phyloP scores from a whole-genome alignment of 1,139 yeast genomes.

The Candida tunisiensis region DNA sequence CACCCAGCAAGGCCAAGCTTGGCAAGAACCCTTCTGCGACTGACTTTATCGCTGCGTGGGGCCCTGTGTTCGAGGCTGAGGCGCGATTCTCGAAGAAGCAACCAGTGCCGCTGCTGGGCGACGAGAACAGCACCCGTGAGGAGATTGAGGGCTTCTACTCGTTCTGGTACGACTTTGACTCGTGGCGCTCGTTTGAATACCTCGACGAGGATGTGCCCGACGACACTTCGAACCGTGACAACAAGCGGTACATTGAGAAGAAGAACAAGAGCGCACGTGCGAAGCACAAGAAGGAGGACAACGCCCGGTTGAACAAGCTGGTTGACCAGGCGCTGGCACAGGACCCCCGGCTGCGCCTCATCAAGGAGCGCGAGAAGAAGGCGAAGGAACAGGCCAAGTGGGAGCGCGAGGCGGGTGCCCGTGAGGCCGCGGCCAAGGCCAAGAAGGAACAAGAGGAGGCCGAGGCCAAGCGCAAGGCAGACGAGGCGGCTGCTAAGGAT shows the following conservation, averaged over 20 bases:
- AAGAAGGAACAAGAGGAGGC: constrained; percentile 71
- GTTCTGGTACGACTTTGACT: constrained; percentile 91
- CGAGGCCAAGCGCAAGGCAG: constrained; percentile 71
- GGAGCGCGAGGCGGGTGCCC: constrained; percentile 96
- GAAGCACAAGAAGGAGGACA: constrained; percentile 96
- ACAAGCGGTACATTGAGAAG: constrained; percentile 96
- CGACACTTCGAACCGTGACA: constrained; percentile 97
- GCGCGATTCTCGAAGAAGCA: constrained; percentile 80
- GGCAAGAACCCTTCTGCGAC: constrained; percentile 27
- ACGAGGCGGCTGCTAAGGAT: constrained; percentile 36
- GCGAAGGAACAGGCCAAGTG: constrained; percentile 92
- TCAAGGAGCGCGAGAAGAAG: constrained; percentile 88
- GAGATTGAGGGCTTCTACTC: constrained; percentile 83
- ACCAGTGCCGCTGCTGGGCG: constrained; percentile 79
- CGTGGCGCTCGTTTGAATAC: constrained; percentile 98
- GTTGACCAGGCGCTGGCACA: constrained; percentile 77
- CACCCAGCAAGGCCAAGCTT: constrained; percentile 45
- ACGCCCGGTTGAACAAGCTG: constrained; percentile 70
- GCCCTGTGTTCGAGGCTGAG: constrained; percentile 80
- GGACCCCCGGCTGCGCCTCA: constrained; percentile 89
- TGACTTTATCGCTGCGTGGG: constrained; percentile 90
- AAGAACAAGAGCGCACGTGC: constrained; percentile 93
- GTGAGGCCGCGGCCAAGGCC: constrained; percentile 89
- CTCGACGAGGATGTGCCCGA: constrained; percentile 99
- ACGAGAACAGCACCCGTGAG: constrained; percentile 45